Base-by-base conservation (phyloP, 2,329 filamentous ascomycete species). In the Cordyceps tenuipes region DNA sequence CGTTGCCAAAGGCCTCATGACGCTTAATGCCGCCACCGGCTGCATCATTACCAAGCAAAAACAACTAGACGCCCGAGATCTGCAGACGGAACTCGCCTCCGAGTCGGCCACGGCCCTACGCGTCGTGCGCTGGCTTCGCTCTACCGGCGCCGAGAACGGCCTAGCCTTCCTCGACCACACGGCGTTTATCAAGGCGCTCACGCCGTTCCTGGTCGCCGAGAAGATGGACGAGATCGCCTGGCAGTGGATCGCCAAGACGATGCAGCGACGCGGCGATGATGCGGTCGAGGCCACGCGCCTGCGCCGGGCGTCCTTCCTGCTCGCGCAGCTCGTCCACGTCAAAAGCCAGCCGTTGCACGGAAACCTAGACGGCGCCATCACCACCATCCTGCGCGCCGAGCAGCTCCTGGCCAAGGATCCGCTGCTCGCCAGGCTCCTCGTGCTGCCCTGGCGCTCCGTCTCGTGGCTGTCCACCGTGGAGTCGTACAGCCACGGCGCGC, bases 1-100 rank as follows among this genome's bases (percentile, higher is more conserved):
- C 19, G 81, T 82, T 2, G 75, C 79, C 13, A 76, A 75, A 66
- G 81, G 81, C 43, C 74, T 85, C 64, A 83, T 85, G 82, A 84
- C 76, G 4, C 67, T 77, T 1, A 72, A 73, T 44, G 76, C 79
- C 1, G 82, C 82, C 0, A 77, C 77, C 1, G 82, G 82, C 13
- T 83, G 81, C 61, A 72, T 85, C 57, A 69, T 76, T 34, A 75
- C 77, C 17, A 77, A 83, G 64, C 70, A 71, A 36, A 72, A 75
- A 44, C 73, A 77, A 21, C 71, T 80, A 66, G 74, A 64, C 67
- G 72, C 46, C 64, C 66, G 62, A 10, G 64, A 67, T 23, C 48
- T 65, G 12, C 57, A 64, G 49, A 34, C 65, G 8, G 70, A 70
- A 6, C 72, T 80, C 64, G 69, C 70, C 15, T 66, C 70, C 1